phyloP scores from a whole-genome alignment of 2,329 filamentous ascomycete genomes.

The Paecilomyces dactylethromorphus region DNA sequence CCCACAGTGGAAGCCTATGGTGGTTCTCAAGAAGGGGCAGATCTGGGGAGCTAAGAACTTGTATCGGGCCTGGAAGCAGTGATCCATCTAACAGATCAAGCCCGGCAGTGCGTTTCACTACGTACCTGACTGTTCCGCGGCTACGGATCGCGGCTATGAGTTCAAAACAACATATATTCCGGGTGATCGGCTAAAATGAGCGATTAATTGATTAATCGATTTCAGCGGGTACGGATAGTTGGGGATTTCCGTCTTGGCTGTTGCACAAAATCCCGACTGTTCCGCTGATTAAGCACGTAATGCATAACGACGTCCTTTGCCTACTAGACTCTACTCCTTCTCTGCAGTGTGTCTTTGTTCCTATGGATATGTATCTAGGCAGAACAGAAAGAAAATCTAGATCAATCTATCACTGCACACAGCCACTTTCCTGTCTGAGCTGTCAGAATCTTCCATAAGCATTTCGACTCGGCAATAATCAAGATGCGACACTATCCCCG shows the following conservation, averaged over 20 bases:
- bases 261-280: not conserved
- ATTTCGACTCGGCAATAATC: not conserved
- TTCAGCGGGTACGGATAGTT: not conserved
- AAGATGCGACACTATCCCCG: not conserved
- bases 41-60: conserved; percentile 74
- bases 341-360: too few species aligned
- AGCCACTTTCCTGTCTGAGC: not conserved
- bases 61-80: conserved; percentile 75
- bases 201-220: not conserved
- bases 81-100: not conserved
- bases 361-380: not conserved
- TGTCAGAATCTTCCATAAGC: not conserved
- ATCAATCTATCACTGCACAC: not conserved
- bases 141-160: not conserved
- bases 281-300: not conserved
- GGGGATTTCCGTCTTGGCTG: not conserved
- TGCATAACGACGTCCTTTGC: not conserved
- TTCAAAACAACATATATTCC: not conserved
- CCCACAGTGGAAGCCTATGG: conserved; percentile 70
- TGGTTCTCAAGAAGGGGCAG: conserved; percentile 75
- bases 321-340: not conserved
- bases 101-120: not conserved
- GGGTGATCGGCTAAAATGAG: not conserved
- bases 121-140: not conserved
- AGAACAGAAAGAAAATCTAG: not conserved